Evolutionary conservation across 2,329 filamentous ascomycete species (phyloP).

Genomic region (Calonectria naviculata): DNA sequence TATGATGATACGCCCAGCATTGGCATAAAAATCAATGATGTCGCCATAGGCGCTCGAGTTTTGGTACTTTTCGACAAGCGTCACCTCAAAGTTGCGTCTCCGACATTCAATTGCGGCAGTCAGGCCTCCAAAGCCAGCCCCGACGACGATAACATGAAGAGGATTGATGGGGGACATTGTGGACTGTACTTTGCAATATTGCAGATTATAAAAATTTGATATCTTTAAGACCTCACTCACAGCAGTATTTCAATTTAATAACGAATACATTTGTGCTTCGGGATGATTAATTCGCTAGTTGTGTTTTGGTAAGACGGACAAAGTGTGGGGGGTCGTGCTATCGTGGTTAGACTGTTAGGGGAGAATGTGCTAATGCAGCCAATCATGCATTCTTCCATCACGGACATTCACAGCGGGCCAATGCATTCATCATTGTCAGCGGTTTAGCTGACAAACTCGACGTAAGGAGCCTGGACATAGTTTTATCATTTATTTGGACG

Average conservation of each 20-base stretch:
- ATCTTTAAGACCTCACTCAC: neutral
- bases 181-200: neutral
- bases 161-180: neutral
- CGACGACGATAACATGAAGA: neutral
- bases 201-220: neutral
- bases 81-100: neutral
- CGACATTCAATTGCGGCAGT: neutral
- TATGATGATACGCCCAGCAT: neutral
- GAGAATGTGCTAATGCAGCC: neutral
- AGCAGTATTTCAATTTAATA: neutral
- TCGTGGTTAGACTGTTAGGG: neutral
- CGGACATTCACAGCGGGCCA: neutral
- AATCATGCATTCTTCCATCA: neutral
- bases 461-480: no score
- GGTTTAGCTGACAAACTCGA: neutral
- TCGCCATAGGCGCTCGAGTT: neutral
- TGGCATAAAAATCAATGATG: neutral
- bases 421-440: neutral
- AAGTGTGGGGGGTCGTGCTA: neutral
- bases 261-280: neutral
- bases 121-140: neutral
- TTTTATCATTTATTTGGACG: no score
- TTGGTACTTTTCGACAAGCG: neutral
- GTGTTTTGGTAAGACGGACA: no score
- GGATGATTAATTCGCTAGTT: no score